Conservation (phyloP, 768 basidiomycete genomes). For the Nidularia pulvinata region DNA sequence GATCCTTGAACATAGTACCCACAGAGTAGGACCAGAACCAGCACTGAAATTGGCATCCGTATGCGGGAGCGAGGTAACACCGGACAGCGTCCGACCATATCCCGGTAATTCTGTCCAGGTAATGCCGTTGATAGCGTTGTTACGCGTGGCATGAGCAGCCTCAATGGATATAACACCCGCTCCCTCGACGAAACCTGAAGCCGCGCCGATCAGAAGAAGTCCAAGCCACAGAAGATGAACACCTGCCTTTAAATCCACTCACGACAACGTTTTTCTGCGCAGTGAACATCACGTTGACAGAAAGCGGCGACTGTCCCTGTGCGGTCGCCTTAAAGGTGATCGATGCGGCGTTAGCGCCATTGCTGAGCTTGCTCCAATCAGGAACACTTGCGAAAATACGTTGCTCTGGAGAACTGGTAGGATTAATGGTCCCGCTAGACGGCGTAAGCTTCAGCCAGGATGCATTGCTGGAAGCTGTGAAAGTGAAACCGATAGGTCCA, state of each 20-base stretch:
- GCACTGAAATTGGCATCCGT: conserved; percentile 54
- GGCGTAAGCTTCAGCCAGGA: conserved; percentile 54
- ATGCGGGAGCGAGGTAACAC: conserved; percentile 58
- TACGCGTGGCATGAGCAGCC: conserved; percentile 56
- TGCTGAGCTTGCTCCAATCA: conserved; percentile 53
- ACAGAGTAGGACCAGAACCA: conserved; percentile 66
- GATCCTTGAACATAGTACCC: too few species aligned
- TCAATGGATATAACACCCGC: conserved; percentile 67
- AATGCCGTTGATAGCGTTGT: conserved; percentile 45
- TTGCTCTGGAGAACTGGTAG: conserved; percentile 38
- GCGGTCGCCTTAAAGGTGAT: conserved; percentile 49
- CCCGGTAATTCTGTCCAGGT: conserved; percentile 61
- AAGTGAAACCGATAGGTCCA: conserved; percentile 55
- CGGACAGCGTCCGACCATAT: conserved; percentile 60
- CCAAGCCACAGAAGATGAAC: background rate
- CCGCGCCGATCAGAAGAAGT: background rate
- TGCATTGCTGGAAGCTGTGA: conserved; percentile 44
- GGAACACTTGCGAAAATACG: conserved; percentile 49
- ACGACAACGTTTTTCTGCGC: conserved; percentile 37
- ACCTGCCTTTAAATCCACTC: conserved; percentile 46
- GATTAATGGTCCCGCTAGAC: conserved; percentile 46
- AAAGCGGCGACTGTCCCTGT: conserved; percentile 28
- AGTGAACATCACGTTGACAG: conserved; percentile 26
- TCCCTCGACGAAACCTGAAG: conserved; percentile 59
- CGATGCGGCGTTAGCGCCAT: conserved; percentile 30